Evolutionary conservation across 768 basidiomycete genomes (phyloP), one percentile per base, ranked within the genome.

Genomic region (Amanita molliuscula): DNA sequence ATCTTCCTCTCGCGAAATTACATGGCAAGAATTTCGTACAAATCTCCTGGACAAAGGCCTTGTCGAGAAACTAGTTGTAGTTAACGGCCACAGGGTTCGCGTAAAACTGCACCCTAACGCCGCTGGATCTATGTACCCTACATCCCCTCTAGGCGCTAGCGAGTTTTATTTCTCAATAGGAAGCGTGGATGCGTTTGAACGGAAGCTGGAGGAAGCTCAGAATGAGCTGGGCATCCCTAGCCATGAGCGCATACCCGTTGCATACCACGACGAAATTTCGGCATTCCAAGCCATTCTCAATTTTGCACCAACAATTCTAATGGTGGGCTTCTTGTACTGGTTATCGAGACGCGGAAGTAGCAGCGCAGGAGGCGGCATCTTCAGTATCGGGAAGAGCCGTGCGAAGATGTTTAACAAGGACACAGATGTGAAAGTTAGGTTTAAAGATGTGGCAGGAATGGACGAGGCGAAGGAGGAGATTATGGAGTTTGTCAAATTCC

Each of bases 401-500:
- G 96, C 96, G 11, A 90, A 83, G 67, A 71, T 96, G 62, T 98
- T 97, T 71, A 97, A 98, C 73, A 88, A 95, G 71, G 95, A 99
- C 58, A 92, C 88, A 29, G 88, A 94, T 47, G 84, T 98, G 62
- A 86, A 82, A 63, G 82, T 87, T 60, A 88, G 88, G 65, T 99
- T 99, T 73, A 83, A 83, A 69, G 93, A 99, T 62, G 91, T 99
- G 15, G 96, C 96, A 11, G 96, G 96, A 33, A 98, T 98, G 95
- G 96, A 99, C 68, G 96, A 99, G 68, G 96, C 94, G 38, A 99
- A 99, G 74, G 89, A 94, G 72, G 96, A 99, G 71, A 95, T 99
- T 59, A 95, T 98, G 90, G 96, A 99, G 65, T 99, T 98, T 58
- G 96, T 99, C 64, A 94, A 96, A 59, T 98, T 99, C 73, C 73